These are phyloP conservation scores for Phallus indusiatus DNA, from an alignment of 768 basidiomycete species.

Conservation along the genomic window DNA sequence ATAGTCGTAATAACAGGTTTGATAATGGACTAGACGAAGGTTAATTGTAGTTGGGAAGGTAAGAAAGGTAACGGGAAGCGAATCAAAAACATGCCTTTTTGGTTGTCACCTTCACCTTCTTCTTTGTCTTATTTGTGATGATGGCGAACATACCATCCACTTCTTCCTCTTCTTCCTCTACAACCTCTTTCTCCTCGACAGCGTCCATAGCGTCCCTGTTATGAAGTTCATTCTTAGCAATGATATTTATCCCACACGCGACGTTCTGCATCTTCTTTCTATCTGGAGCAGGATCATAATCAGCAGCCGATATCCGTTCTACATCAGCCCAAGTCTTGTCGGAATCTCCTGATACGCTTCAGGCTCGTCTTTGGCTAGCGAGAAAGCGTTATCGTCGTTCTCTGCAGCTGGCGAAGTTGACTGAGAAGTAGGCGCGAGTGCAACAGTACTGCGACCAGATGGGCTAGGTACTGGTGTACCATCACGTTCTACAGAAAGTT, in stretches of 20 bases:
- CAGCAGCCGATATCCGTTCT: constrained; percentile 82
- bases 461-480: neutral
- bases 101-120: constrained; percentile 40
- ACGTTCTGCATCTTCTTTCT: constrained; percentile 72
- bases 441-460: neutral
- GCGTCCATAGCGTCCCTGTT: constrained; percentile 36
- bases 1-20: constrained; percentile 57
- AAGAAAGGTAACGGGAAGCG: neutral
- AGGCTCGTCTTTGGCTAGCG: constrained; percentile 55
- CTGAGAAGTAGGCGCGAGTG: constrained; percentile 7
- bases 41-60: neutral
- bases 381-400: constrained; percentile 34
- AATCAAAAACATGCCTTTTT: constrained; percentile 29
- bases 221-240: constrained; percentile 25
- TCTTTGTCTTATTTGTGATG: constrained; percentile 37
- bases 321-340: constrained; percentile 31
- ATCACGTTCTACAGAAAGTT: neutral
- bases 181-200: constrained; percentile 40
- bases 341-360: constrained; percentile 36
- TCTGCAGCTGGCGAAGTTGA: constrained; percentile 14
- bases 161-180: constrained; percentile 70
- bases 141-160: constrained; percentile 96
- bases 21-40: neutral
- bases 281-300: constrained; percentile 83
- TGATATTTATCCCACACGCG: constrained; percentile 43